phyloP scores from a whole-genome alignment of 1,139 yeast species.

The Wickerhamomyces sp. region DNA sequence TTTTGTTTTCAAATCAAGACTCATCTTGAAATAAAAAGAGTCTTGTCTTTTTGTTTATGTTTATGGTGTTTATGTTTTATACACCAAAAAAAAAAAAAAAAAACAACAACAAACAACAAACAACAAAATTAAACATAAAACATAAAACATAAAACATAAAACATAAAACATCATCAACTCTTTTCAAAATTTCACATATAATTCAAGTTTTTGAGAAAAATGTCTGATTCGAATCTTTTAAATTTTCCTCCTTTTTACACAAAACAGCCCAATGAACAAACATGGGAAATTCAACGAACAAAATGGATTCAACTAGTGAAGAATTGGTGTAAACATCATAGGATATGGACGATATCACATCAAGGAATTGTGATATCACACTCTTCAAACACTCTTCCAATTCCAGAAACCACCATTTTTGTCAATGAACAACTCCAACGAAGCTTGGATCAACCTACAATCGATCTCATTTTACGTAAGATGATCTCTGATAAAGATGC shows the following conservation, averaged over 20 bases:
- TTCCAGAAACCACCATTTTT: slow-evolving; percentile 19
- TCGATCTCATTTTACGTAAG: slow-evolving; percentile 48
- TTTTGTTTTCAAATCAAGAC: neutral
- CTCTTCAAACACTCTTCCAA: slow-evolving; percentile 2
- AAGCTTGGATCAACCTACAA: slow-evolving; percentile 49
- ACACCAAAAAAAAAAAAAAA: too few species aligned
- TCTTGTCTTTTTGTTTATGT: too few species aligned
- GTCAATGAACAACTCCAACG: slow-evolving; percentile 28
- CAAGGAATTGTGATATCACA: slow-evolving; percentile 21
- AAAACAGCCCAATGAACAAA: slow-evolving; percentile 76
- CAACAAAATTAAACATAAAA: too few species aligned
- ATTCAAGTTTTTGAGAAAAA: too few species aligned
- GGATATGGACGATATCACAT: slow-evolving; percentile 43
- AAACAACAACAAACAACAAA: too few species aligned
- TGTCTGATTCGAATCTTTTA: slow-evolving; percentile 44
- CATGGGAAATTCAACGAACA: slow-evolving; percentile 63
- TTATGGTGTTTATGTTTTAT: too few species aligned
- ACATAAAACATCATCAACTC: too few species aligned
- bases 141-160: too few species aligned
- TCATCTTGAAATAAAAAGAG: too few species aligned
- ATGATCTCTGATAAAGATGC: slow-evolving; percentile 47
- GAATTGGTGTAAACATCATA: slow-evolving; percentile 53
- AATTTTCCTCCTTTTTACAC: slow-evolving; percentile 92
- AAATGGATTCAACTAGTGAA: slow-evolving; percentile 55
- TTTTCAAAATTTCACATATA: too few species aligned